Evolutionary conservation across 345 rosid species (phyloP).

Genomic region (Heritiera littoralis): DNA sequence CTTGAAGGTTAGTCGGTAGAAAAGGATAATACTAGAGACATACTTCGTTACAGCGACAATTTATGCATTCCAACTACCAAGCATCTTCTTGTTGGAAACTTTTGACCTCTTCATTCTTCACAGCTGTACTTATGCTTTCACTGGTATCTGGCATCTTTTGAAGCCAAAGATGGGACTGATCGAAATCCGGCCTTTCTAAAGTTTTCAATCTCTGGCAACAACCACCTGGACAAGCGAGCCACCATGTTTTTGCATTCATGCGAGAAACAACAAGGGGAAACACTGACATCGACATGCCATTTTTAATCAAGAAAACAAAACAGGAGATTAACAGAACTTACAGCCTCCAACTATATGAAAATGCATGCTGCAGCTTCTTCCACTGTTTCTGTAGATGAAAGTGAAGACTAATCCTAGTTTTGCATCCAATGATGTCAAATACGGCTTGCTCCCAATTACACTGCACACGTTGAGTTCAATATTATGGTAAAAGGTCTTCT

Average conservation of each 20-base stretch:
- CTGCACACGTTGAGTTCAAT: neutral
- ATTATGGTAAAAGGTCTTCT: no score
- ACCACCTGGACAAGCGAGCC: conserved; percentile 58
- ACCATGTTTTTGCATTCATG: neutral
- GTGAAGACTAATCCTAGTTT: neutral
- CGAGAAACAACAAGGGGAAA: neutral
- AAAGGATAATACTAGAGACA: neutral
- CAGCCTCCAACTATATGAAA: conserved; percentile 94
- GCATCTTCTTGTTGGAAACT: conserved; percentile 75
- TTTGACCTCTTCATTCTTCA: conserved; percentile 71
- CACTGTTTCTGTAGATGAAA: conserved; percentile 57
- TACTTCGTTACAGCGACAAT: conserved; percentile 51
- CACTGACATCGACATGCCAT: neutral
- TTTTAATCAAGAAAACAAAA: neutral
- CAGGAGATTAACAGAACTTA: no score
- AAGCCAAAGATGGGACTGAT: conserved; percentile 79
- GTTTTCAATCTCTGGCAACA: conserved; percentile 83
- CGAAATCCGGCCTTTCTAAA: conserved; percentile 83
- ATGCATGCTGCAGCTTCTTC: conserved; percentile 76
- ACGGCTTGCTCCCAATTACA: conserved; percentile 14
- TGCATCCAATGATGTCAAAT: neutral
- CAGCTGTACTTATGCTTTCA: conserved; percentile 53
- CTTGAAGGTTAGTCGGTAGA: neutral
- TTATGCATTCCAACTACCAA: conserved; percentile 72
- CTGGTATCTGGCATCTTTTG: conserved; percentile 74